phyloP scores from a whole-genome alignment of 2,329 filamentous ascomycete species.

The Paracoccidioides lutzii region DNA sequence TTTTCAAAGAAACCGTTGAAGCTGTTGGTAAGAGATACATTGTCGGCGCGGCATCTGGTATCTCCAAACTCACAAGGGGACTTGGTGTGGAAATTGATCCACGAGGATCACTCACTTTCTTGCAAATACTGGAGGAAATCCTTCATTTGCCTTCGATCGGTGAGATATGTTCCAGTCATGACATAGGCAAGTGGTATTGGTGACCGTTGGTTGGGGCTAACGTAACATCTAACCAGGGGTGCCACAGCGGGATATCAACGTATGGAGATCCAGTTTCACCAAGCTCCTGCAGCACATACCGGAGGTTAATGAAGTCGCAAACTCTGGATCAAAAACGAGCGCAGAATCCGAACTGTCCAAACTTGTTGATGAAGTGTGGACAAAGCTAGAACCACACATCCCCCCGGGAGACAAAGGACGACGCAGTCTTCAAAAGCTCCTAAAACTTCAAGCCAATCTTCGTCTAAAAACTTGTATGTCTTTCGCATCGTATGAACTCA shows the following conservation, averaged over 20 bases:
- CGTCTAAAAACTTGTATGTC: conserved; percentile 1
- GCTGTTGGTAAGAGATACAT: not conserved
- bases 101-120: not conserved
- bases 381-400: not conserved
- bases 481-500: not conserved
- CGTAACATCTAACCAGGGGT: not conserved
- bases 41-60: not conserved
- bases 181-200: not conserved
- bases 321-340: not conserved
- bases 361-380: conserved; percentile 1
- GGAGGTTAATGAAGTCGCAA: not conserved
- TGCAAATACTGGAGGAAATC: not conserved
- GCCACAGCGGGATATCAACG: not conserved
- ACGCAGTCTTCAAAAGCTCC: not conserved
- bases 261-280: not conserved
- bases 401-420: not conserved
- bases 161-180: not conserved
- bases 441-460: conserved; percentile 1
- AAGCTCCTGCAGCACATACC: conserved; percentile 1
- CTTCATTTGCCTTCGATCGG: not conserved
- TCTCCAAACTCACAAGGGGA: not conserved
- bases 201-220: not conserved
- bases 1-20: not conserved
- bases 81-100: not conserved
- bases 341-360: not conserved